Base-by-base conservation (phyloP, 2,329 filamentous ascomycete species). In the Alternaria panax region DNA sequence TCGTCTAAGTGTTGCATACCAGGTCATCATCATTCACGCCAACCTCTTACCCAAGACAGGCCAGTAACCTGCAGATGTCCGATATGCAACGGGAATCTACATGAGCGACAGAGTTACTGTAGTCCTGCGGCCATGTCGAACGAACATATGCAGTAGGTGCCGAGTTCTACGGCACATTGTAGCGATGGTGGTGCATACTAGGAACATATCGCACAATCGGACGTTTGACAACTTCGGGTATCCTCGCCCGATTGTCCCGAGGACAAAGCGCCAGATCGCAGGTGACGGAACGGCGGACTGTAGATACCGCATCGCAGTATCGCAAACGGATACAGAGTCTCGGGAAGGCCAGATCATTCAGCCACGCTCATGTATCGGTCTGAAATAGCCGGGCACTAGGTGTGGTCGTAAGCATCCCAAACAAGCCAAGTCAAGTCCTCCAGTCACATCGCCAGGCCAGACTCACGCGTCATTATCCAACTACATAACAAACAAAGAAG, bases 61-160 rank as follows among this genome's bases (percentile, higher is more conserved):
- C 42, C 48, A 30, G 32, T 20, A n/a, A 36, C 4, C 34, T 61
- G 65, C 57, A 64, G 63, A 55, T 57, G 57, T 40, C 65, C 63
- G 51, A 32, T 8, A 16, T 47, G 48, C 54, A 63, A 51, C 54
- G 38, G 57, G 48, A 43, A 50, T 56, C 46, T 24, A 30, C 59
- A 48, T 54, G 28, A 27, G 42, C 32, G 30, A 45, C 42, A 40
- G 6, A 34, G 12, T 42, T 45, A 14, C 14, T 20, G 24, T 52
- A 20, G 20, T 52, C 59, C 34, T 38, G 41, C 51, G 41, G 59
- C 25, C 14, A n/a, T 42, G 7, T 11, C 36, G n/a, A 20, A 40
- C 18, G 16, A 22, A 53, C 34, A 20, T 27, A 48, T 54, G 55
- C 45, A 47, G 50, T 46, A 36, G 52, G 51, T 38, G 45, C 55